Conservation (phyloP, 305 asterid genomes). For the Rubia balearica region DNA sequence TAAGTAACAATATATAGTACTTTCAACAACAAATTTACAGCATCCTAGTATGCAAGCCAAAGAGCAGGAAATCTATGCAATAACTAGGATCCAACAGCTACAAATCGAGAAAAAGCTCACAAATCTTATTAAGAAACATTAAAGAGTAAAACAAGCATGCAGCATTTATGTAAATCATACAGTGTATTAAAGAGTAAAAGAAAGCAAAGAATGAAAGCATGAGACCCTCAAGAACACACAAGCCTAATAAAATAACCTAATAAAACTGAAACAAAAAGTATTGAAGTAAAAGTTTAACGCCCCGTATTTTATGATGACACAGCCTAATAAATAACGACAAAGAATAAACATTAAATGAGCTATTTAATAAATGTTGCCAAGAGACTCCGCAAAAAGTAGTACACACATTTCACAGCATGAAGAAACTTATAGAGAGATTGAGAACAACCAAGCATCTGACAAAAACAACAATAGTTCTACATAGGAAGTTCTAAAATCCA, state of each 20-base stretch:
- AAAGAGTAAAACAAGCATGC: not conserved
- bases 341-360: not conserved
- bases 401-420: not conserved
- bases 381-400: not conserved
- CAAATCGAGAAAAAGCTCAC: not conserved
- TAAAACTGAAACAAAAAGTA: not conserved
- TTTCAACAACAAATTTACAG: not conserved
- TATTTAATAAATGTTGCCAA: not conserved
- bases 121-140: not conserved
- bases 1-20: not conserved
- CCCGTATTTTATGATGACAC: not conserved
- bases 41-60: not conserved
- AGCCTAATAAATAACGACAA: not conserved
- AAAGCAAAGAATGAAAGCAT: not conserved
- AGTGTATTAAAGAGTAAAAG: too few species aligned
- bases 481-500: constrained; percentile 5
- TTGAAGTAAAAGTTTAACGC: not conserved
- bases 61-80: constrained; percentile 1
- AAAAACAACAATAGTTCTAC: not conserved
- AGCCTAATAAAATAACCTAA: not conserved
- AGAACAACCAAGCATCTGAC: not conserved
- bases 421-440: not conserved
- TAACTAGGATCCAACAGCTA: not conserved
- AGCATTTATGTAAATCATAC: not conserved
- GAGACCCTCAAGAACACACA: not conserved